Evolutionary conservation across 257 asterid genomes (phyloP).

Genomic region (Solanum chiquidenum): DNA sequence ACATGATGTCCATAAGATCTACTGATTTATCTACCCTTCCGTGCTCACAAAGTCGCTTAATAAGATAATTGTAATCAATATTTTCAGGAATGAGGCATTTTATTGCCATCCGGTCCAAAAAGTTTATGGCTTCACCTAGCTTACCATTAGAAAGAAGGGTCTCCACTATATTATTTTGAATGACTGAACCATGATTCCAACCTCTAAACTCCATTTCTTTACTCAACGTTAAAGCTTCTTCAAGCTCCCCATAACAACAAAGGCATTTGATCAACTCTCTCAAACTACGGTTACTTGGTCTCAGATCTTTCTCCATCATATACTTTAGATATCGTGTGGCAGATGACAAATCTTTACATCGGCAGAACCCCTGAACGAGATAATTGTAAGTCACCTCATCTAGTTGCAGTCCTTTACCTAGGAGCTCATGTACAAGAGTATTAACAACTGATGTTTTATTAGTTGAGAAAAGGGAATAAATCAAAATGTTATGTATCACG

Average conservation of each 20-base stretch:
- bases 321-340: slow-evolving; percentile 29
- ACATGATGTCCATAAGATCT: slow-evolving; percentile 54
- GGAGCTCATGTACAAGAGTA: slow-evolving; percentile 21
- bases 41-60: slow-evolving; percentile 49
- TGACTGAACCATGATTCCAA: slow-evolving; percentile 43
- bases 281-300: slow-evolving; percentile 57
- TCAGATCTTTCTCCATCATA: slow-evolving; percentile 45
- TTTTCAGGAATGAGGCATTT: slow-evolving; percentile 30
- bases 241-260: slow-evolving; percentile 29
- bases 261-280: slow-evolving; percentile 36
- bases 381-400: slow-evolving; percentile 47
- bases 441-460: slow-evolving; percentile 18
- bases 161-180: slow-evolving; percentile 40
- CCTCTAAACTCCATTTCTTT: slow-evolving; percentile 56
- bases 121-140: slow-evolving; percentile 38
- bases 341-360: slow-evolving; percentile 21
- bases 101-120: slow-evolving; percentile 33
- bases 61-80: slow-evolving; percentile 37
- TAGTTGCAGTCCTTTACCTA: slow-evolving; percentile 28
- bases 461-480: slow-evolving; percentile 38
- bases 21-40: slow-evolving; percentile 46
- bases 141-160: slow-evolving; percentile 25
- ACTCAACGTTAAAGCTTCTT: slow-evolving; percentile 46
- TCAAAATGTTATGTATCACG: slow-evolving; percentile 39
- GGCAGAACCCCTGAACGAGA: slow-evolving; percentile 36